A percentile compares a stretch with the other conserved stretches of the same genome.
These are phyloP conservation scores for Termitomyces sp. DNA, from an alignment of 768 basidiomycete species.

Conservation along the genomic window DNA sequence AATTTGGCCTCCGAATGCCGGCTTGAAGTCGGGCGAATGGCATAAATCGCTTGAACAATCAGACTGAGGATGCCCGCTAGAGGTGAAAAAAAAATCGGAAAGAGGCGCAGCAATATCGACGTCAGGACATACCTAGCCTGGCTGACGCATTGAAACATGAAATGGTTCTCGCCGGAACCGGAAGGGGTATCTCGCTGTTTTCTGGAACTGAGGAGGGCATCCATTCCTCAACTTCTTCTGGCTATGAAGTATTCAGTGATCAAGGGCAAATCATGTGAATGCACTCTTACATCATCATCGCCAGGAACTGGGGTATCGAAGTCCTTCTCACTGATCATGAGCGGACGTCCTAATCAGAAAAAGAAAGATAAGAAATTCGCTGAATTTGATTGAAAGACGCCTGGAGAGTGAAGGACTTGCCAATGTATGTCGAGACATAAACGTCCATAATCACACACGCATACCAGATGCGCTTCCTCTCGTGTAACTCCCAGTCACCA, in stretches of 20 bases:
- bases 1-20: constrained; percentile 53
- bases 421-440: constrained; percentile 77
- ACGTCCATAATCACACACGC: constrained; percentile 76
- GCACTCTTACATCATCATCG: constrained; percentile 44
- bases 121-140: constrained; percentile 49
- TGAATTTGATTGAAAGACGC: not conserved
- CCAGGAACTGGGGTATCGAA: constrained; percentile 69
- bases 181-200: constrained; percentile 21
- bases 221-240: constrained; percentile 63
- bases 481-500: constrained; percentile 55
- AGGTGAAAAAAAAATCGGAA: constrained; percentile 5
- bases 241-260: constrained; percentile 24
- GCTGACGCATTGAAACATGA: constrained; percentile 81
- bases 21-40: constrained; percentile 49
- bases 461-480: constrained; percentile 73
- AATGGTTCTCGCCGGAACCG: constrained; percentile 45
- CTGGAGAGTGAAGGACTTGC: constrained; percentile 25
- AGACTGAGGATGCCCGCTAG: constrained; percentile 64
- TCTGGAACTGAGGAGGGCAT: constrained; percentile 27
- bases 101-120: not conserved
- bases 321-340: constrained; percentile 71
- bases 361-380: not conserved
- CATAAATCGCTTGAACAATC: constrained; percentile 69
- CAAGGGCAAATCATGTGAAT: constrained; percentile 9
- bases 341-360: constrained; percentile 48